These are phyloP conservation scores for Fusarium luffae DNA, from an alignment of 2,329 filamentous ascomycete genomes.

Conservation along the genomic window DNA sequence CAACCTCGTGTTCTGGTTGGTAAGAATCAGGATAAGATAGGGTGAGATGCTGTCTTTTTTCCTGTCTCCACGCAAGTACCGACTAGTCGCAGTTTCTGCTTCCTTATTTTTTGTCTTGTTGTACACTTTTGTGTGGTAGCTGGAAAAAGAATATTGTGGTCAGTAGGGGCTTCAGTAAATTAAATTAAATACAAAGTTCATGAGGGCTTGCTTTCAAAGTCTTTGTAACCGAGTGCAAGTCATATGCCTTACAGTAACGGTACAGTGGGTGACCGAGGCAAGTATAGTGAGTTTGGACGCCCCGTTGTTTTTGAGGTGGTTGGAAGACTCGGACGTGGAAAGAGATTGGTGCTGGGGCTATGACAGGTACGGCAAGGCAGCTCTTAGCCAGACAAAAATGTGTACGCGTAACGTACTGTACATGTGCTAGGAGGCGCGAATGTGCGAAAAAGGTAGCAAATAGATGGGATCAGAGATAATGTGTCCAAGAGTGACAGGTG, in stretches of 20 bases:
- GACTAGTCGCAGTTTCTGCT: conserved; percentile 16
- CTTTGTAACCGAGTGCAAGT: background rate
- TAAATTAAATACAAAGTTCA: background rate
- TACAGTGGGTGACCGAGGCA: background rate
- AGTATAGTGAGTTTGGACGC: conserved; percentile 2
- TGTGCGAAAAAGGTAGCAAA: conserved; percentile 9
- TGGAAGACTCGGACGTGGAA: conserved; percentile 18
- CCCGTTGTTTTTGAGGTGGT: conserved; percentile 36
- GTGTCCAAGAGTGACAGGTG: background rate
- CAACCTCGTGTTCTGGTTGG: conserved; percentile 35
- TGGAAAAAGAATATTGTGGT: conserved; percentile 8
- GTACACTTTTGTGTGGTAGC: background rate
- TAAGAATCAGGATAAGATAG: conserved; percentile 24
- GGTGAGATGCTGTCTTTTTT: conserved; percentile 22
- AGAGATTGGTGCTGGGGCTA: conserved; percentile 29
- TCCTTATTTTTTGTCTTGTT: background rate
- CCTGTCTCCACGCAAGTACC: conserved; percentile 35
- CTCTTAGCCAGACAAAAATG: conserved; percentile 8
- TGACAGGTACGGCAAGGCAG: conserved; percentile 13
- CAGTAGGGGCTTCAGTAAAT: background rate
- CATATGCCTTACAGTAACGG: background rate
- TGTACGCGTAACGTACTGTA: conserved; percentile 19
- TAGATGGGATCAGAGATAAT: conserved; percentile 13
- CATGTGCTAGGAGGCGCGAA: conserved; percentile 13
- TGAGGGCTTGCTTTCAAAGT: background rate